Evolutionary conservation across 202 grass and related monocot species (phyloP), one percentile per base, ranked within the genome.

Genomic region (Schoenoplectus tabernaemontani): DNA sequence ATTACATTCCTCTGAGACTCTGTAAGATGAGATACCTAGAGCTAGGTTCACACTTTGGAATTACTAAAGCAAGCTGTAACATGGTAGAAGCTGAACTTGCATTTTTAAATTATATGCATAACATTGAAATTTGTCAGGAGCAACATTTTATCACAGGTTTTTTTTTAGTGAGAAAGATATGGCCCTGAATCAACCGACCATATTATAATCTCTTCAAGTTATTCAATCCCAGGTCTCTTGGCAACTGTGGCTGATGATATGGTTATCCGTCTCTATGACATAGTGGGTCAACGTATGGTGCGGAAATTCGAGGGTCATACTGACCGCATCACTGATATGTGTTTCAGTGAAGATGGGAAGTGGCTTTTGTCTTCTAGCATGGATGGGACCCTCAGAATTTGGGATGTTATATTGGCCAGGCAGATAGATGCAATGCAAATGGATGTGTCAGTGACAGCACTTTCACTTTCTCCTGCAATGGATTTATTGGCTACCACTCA

Each of bases 271-370:
- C 54, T 98, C 9, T 98, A 89, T 73, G 96, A 98, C 79, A 83
- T 89, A 22, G 76, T 88, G n/a, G 77, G 87, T 8, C 64, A 90
- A 84, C 89, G 90, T 78, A 85, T 95, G 89, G 96, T 98, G 63
- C 89, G 91, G 20, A 94, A 85, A 77, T 98, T 98, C 62, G 89
- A 90, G 87, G 96, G 91, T 4, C 96, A 98, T 83, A 86, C 85
- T 20, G 96, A 98, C 66, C 91, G 91, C 71, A 78, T 95, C 34
- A 98, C 91, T 77, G 96, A 98, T 70, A 48, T 88, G 57, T 98
- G 89, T 83, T 98, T 98, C 64, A 98, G 96, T 82, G 89, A 92
- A 78, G 96, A 98, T 89, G 96, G 96, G 20, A 98, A 92, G 84
- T 98, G 91, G 95, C 84, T 98, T 10, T 78, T 98, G 43, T 92